Base-by-base conservation (phyloP, 116 monocot species). In the Cymodocea nodosa region DNA sequence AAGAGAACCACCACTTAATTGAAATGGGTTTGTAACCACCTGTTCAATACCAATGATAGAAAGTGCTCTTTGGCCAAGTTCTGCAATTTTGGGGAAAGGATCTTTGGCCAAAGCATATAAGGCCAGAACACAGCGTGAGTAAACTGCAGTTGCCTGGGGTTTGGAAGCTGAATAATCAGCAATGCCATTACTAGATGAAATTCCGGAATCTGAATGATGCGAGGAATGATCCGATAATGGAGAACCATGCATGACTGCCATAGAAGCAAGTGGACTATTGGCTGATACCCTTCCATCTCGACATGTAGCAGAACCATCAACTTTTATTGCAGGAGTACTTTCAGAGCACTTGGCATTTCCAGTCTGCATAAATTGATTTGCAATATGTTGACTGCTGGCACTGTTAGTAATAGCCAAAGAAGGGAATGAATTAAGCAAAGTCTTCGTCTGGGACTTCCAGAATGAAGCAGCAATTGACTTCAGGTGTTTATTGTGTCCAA, bases 221-320 rank as follows among this genome's bases (percentile, higher is more conserved):
- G 85, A 92, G 25, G 93, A 93, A 79, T 79, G 80, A 80, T 93
- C 89, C 54, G 93, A 93, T 56, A 78, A 68, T 35, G 89, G 93
- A 23, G 93, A 92, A 73, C 92, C 83, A 75, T 81, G 84, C 80
- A 92, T 76, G 12, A 87, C 73, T 5, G 81, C 79, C 53, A 72
- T 56, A 35, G 90, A 70, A 55, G 81, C 67, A 62, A 85, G 72
- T 4, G 92, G 85, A 56, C 85, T 87, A 64, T 87, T 83, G 62
- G 83, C 74, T 34, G 85, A 93, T 48, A 89, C 85, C 73, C 83
- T 81, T 73, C 81, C 86, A 81, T 90, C 86, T 54, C 83, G 77
- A 70, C 68, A 73, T 66, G 75, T 44, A 74, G 71, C 50, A 6
- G 59, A 66, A 62, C 60, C 69, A 44, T 93, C 89, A 76, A 85